A percentile compares a stretch with the other conserved stretches of the same genome.
phyloP scores from a whole-genome alignment of 768 basidiomycete species.

The Kwoniella newhampshirensis region DNA sequence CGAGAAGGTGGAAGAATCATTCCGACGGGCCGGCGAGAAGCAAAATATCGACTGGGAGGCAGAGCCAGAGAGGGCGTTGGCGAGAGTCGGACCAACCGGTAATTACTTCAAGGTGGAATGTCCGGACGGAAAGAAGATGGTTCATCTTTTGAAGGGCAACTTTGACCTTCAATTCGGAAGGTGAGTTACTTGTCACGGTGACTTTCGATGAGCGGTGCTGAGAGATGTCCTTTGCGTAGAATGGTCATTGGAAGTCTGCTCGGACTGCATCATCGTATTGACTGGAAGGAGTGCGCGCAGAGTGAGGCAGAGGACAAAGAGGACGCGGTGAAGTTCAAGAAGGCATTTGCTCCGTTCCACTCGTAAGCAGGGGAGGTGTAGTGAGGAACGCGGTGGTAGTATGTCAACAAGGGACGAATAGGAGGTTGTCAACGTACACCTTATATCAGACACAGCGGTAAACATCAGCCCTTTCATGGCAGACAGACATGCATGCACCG shows the following conservation, averaged over 20 bases:
- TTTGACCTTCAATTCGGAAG: constrained; percentile 93
- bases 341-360: constrained; percentile 64
- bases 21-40: constrained; percentile 67
- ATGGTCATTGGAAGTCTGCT: constrained; percentile 77
- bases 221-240: constrained; percentile 60
- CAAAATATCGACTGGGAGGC: constrained; percentile 72
- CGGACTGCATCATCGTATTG: constrained; percentile 71
- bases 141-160: constrained; percentile 76
- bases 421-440: too few species aligned
- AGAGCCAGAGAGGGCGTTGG: constrained; percentile 66
- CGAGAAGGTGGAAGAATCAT: constrained; percentile 67
- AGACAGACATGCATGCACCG: too few species aligned
- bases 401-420: too few species aligned
- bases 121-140: constrained; percentile 77
- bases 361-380: constrained; percentile 6
- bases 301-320: constrained; percentile 79
- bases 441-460: too few species aligned
- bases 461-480: too few species aligned
- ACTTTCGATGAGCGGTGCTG: too few species aligned
- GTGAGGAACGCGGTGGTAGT: neutral
- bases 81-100: constrained; percentile 56
- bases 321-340: constrained; percentile 80
- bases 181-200: constrained; percentile 57
- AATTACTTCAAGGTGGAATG: constrained; percentile 90
- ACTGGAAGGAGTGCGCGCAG: constrained; percentile 87